Percentiles rank a stretch among this genome's conserved stretches.
These are phyloP conservation scores for Candida sanyaensis DNA, from an alignment of 1,139 yeast species.

Conservation along the genomic window DNA sequence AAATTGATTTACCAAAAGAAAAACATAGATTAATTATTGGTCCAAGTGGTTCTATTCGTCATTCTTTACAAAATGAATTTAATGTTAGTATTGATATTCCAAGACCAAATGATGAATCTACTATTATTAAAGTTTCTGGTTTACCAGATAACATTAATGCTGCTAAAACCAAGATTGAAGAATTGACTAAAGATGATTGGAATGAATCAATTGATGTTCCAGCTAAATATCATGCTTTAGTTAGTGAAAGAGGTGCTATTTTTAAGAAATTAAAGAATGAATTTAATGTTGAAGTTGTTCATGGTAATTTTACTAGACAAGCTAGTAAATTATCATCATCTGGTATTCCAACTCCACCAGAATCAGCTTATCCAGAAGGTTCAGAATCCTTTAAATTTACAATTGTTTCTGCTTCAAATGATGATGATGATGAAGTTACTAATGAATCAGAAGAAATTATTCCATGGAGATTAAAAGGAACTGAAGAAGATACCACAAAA, in stretches of 20 bases:
- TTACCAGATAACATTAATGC: conserved; percentile 61
- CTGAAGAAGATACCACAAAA: conserved; percentile 38
- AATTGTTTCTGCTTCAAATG: conserved; percentile 30
- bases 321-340: conserved; percentile 52
- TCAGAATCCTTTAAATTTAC: conserved; percentile 29
- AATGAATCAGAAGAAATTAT: conserved; percentile 30
- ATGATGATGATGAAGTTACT: too few relatives aligned
- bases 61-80: conserved; percentile 69
- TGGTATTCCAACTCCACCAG: conserved; percentile 50
- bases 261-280: conserved; percentile 58
- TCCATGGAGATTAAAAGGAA: conserved; percentile 67
- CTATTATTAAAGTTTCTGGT: conserved; percentile 53
- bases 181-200: conserved; percentile 57
- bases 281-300: conserved; percentile 61
- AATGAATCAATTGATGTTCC: conserved; percentile 56
- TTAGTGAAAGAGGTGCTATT: conserved; percentile 69
- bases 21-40: conserved; percentile 83
- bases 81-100: conserved; percentile 71
- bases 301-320: conserved; percentile 53
- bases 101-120: conserved; percentile 51
- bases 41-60: conserved; percentile 75
- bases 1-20: conserved; percentile 65
- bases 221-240: conserved; percentile 55
- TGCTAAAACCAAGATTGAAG: conserved; percentile 53
- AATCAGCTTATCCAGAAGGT: conserved; percentile 50